Percentiles rank a stretch among this genome's conserved stretches.
These are phyloP conservation scores for Aspergillus mulundensis DNA, from an alignment of 495 filamentous ascomycete species.

Conservation along the genomic window DNA sequence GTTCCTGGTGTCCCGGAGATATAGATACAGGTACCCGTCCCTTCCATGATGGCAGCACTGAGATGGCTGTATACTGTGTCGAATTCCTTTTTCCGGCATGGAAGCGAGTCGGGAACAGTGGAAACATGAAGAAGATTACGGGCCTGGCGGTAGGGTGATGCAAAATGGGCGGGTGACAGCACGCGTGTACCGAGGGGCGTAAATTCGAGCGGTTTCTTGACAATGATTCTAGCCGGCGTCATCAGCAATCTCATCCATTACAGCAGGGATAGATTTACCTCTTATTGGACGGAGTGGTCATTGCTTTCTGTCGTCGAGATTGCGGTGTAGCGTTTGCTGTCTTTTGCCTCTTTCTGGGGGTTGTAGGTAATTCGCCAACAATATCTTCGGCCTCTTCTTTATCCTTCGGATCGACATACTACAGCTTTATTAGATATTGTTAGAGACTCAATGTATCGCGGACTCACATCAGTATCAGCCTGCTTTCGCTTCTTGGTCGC, in stretches of 20 bases:
- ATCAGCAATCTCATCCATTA: too few relatives aligned
- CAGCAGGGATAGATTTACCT: too few relatives aligned
- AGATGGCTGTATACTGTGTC: slow-evolving; percentile 87
- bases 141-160: slow-evolving; percentile 88
- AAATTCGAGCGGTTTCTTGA: slow-evolving; percentile 93
- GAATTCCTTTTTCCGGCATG: slow-evolving; percentile 92
- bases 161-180: slow-evolving; percentile 70
- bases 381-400: slow-evolving; percentile 37
- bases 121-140: slow-evolving; percentile 89
- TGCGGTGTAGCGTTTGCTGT: slow-evolving; percentile 55
- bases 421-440: slow-evolving; percentile 13
- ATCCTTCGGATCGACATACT: slow-evolving; percentile 39
- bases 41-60: slow-evolving; percentile 89
- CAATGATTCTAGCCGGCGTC: slow-evolving; percentile 55
- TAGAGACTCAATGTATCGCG: neutral
- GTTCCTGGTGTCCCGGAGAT: slow-evolving; percentile 99
- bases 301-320: slow-evolving; percentile 48
- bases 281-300: slow-evolving; percentile 70
- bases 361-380: slow-evolving; percentile 35
- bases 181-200: slow-evolving; percentile 87
- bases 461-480: slow-evolving; percentile 48
- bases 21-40: slow-evolving; percentile 93
- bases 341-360: slow-evolving; percentile 58
- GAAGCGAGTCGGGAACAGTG: slow-evolving; percentile 80
- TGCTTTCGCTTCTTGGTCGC: slow-evolving; percentile 43